These are phyloP conservation scores for Mycena belliarum DNA, from an alignment of 768 basidiomycete species.

Conservation along the genomic window DNA sequence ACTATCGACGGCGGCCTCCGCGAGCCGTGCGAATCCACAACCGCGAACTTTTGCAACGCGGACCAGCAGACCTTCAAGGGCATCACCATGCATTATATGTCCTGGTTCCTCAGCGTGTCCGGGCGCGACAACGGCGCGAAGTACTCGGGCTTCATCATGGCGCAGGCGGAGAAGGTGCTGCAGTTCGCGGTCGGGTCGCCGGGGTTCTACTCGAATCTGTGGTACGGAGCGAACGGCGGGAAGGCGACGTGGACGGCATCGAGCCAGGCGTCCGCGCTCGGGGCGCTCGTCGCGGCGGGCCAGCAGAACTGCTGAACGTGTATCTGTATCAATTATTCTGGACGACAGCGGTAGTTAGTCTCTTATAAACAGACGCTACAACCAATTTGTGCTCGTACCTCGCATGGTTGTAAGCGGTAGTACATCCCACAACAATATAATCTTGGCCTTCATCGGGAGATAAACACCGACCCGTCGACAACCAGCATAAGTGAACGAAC, in stretches of 20 bases:
- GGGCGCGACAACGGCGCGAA: slow-evolving; percentile 20
- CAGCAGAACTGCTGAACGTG: slow-evolving; percentile 16
- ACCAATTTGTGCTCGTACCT: no score
- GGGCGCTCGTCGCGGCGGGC: slow-evolving; percentile 20
- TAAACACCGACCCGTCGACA: no score
- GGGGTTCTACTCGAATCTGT: slow-evolving; percentile 18
- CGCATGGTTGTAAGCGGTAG: no score
- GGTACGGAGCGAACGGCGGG: slow-evolving; percentile 18
- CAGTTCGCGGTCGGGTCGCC: slow-evolving; percentile 12
- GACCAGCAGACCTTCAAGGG: slow-evolving; percentile 24
- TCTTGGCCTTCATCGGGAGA: no score
- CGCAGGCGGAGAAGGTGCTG: slow-evolving; percentile 19
- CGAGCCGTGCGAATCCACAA: slow-evolving; percentile 18
- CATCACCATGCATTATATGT: slow-evolving; percentile 18
- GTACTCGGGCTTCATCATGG: slow-evolving; percentile 17
- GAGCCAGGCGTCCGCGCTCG: slow-evolving; percentile 19
- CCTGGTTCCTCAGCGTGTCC: slow-evolving; percentile 21
- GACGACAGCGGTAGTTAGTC: no score
- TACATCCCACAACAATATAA: no score
- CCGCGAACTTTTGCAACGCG: slow-evolving; percentile 12
- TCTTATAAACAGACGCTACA: no score
- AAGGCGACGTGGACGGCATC: slow-evolving; percentile 14
- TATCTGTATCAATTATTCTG: neutral
- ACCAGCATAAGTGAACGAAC: no score
- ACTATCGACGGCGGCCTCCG: slow-evolving; percentile 18